Percentiles rank a stretch among this genome's conserved stretches.
These are phyloP conservation scores for Dunaliella primolecta DNA, from an alignment of 139 green algal species.

Conservation along the genomic window DNA sequence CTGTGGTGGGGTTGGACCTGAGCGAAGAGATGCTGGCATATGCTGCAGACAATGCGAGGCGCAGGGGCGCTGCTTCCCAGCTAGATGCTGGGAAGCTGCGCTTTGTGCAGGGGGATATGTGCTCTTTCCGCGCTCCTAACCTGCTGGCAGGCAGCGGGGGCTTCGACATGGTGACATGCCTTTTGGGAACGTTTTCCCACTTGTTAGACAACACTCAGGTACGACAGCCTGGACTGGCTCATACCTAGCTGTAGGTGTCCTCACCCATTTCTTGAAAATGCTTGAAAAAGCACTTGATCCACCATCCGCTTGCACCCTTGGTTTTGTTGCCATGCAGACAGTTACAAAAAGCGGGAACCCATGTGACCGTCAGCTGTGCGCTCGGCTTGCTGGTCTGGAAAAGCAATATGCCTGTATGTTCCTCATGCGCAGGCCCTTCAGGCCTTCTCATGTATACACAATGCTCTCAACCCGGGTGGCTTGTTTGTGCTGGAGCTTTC, in stretches of 20 bases:
- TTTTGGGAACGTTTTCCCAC: conserved; percentile 51
- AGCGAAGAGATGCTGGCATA: conserved; percentile 37
- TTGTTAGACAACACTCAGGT: conserved; percentile 38
- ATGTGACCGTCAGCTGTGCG: no score
- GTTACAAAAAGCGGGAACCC: no score
- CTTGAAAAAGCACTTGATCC: no score
- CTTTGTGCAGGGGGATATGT: neutral
- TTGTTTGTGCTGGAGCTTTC: conserved; percentile 49
- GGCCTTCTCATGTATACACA: conserved; percentile 17
- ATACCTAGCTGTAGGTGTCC: no score
- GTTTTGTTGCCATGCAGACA: no score
- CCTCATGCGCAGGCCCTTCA: neutral
- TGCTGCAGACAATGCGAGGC: conserved; percentile 4
- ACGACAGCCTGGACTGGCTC: no score
- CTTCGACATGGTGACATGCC: conserved; percentile 43
- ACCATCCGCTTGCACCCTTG: no score
- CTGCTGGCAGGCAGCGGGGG: no score
- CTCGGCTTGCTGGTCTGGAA: no score
- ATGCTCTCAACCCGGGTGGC: conserved; percentile 37
- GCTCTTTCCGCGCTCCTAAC: neutral
- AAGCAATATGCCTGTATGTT: no score
- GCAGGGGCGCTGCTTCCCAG: neutral
- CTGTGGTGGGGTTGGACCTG: conserved; percentile 33
- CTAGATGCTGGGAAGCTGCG: neutral
- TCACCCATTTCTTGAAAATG: no score